Evolutionary conservation across 305 asterid genomes (phyloP).

Genomic region (Plantago coronopus): DNA sequence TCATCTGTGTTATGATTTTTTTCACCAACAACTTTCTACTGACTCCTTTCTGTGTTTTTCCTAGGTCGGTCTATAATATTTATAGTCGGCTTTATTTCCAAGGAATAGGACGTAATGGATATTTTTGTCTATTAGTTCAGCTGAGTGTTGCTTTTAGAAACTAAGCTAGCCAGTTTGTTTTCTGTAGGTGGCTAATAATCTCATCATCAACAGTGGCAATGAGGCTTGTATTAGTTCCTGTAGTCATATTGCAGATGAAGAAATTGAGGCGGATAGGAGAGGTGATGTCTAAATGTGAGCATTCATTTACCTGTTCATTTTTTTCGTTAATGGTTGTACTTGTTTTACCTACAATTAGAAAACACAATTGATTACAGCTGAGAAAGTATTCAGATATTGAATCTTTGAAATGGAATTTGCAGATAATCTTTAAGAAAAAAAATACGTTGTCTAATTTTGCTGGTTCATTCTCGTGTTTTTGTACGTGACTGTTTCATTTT

Average conservation of each 20-base stretch:
- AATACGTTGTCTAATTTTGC: background rate
- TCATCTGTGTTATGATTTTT: too few relatives aligned
- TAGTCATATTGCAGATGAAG: constrained; percentile 41
- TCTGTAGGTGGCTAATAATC: constrained; percentile 52
- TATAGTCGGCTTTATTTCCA: too few relatives aligned
- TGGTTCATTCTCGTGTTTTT: background rate
- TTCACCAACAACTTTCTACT: too few relatives aligned
- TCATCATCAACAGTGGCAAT: constrained; percentile 45
- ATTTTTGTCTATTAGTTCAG: background rate
- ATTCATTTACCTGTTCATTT: too few relatives aligned
- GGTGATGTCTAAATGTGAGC: constrained; percentile 42
- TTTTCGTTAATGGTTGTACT: too few relatives aligned
- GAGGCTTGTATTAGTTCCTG: constrained; percentile 46
- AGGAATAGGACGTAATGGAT: background rate
- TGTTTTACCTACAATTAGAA: too few relatives aligned
- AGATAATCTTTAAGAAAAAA: background rate
- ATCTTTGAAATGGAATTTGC: background rate
- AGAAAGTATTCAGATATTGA: background rate
- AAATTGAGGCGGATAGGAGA: constrained; percentile 39
- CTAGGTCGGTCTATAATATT: too few relatives aligned
- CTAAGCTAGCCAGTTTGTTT: constrained; percentile 20
- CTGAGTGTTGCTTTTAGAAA: constrained; percentile 1
- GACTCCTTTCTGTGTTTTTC: too few relatives aligned
- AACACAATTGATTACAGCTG: too few relatives aligned
- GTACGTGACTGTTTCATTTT: background rate